phyloP scores from a whole-genome alignment of 495 filamentous ascomycete genomes.

The Chaetomium cochliodes region DNA sequence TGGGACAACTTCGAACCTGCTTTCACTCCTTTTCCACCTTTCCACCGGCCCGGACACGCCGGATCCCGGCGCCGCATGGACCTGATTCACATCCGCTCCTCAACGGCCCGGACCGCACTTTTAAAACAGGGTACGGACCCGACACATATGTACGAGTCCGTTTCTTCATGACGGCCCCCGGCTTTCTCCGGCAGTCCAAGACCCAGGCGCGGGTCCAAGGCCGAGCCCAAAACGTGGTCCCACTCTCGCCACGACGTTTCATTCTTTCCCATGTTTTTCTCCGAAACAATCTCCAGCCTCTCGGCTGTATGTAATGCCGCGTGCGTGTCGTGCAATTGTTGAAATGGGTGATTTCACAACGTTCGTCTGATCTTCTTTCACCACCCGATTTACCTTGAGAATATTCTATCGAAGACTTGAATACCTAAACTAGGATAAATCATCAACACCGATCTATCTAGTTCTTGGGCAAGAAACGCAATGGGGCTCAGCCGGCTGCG shows the following conservation, averaged over 20 bases:
- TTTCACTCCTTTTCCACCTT: background rate
- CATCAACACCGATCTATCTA: too few relatives aligned
- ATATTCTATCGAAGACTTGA: too few relatives aligned
- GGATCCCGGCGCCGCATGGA: background rate
- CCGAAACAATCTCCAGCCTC: too few relatives aligned
- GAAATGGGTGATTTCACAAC: too few relatives aligned
- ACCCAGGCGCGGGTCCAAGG: background rate
- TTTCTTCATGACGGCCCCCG: background rate
- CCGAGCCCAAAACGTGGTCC: background rate
- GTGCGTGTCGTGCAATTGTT: too few relatives aligned
- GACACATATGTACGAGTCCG: background rate
- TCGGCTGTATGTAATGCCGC: too few relatives aligned
- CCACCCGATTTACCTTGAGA: too few relatives aligned
- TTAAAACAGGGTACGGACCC: background rate
- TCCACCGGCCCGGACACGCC: background rate
- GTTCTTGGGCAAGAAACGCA: too few relatives aligned
- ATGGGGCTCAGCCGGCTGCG: too few relatives aligned
- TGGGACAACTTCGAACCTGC: background rate
- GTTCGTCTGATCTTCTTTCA: too few relatives aligned
- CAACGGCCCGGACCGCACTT: background rate
- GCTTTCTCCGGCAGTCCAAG: background rate
- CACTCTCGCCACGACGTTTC: background rate
- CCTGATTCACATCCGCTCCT: background rate
- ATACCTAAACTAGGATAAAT: too few relatives aligned
- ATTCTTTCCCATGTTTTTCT: too few relatives aligned